Percentiles rank a stretch among this genome's conserved stretches.
Evolutionary conservation across 352 stramenopile species (phyloP).

Genomic region (Phytophthora multivora): DNA sequence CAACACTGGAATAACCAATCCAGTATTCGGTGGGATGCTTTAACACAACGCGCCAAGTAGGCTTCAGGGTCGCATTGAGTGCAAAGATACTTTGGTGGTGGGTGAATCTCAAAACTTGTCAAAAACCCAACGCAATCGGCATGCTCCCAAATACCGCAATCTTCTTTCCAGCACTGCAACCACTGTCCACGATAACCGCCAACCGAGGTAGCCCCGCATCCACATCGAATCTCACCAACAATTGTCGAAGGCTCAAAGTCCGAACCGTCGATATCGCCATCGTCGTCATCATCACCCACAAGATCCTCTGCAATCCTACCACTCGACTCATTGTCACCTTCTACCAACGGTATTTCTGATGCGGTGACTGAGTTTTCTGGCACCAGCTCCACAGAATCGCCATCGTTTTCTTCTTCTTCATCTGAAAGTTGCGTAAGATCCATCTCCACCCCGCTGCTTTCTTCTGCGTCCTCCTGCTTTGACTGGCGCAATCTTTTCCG

Average conservation of each 20-base stretch:
- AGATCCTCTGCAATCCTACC: constrained; percentile 3
- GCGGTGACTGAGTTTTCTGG: neutral
- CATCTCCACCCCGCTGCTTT: constrained; percentile 14
- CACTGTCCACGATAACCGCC: constrained; percentile 63
- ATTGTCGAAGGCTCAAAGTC: constrained; percentile 26
- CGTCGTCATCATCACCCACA: constrained; percentile 18
- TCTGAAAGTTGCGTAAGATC: constrained; percentile 33
- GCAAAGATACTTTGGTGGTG: constrained; percentile 45
- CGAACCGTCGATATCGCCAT: constrained; percentile 20
- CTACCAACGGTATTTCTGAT: neutral
- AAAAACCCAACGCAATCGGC: constrained; percentile 72
- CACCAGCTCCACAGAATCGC: neutral
- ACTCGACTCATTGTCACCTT: neutral
- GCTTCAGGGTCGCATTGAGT: constrained; percentile 48
- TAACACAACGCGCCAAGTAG: constrained; percentile 34
- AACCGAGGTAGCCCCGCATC: constrained; percentile 53
- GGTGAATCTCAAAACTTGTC: constrained; percentile 18
- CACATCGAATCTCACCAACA: constrained; percentile 61
- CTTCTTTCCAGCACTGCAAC: constrained; percentile 69
- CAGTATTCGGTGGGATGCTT: constrained; percentile 36
- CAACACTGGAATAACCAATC: constrained; percentile 78
- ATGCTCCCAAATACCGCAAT: constrained; percentile 74
- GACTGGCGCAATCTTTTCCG: constrained; percentile 24
- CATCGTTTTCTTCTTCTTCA: constrained; percentile 5
- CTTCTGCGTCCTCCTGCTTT: constrained; percentile 9